Base-by-base conservation (phyloP, 176 grass and related monocot species). In the Avena atlantica region DNA sequence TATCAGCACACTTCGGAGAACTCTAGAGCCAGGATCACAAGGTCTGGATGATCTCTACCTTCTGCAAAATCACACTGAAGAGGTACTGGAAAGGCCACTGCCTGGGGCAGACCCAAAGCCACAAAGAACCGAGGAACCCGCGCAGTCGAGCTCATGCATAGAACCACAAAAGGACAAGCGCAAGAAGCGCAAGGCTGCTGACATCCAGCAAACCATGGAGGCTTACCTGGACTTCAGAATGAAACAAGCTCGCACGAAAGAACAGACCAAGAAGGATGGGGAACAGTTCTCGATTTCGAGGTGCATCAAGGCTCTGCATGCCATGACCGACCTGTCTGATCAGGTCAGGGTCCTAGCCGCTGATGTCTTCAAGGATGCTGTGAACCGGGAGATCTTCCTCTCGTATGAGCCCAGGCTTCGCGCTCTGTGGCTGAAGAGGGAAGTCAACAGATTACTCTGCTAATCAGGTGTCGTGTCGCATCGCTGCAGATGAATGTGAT, bases 321-420 rank as follows among this genome's bases (percentile, higher is more conserved):
- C 76, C 25, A 87, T 91, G 85, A 2, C 74, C 0, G 89, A 87
- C n/a, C 25, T 91, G 69, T 88, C 89, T 23, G 85, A 91, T 70
- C 75, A 91, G 27, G 40, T 88, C 68, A 91, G 84, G 81, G 19
- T 88, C 67, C 77, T 88, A 21, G 89, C 89, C 5, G 79, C 89
- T 60, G 85, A 91, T 85, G 85, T 91, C 69, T 88, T 91, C 69
- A 91, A 91, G 81, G 85, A 91, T 12, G 2, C 81, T 15, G 89
- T 79, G 37, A 91, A 88, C 76, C 40, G 89, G 53, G 85, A 91
- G 81, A 91, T 88, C 19, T 91, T 91, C n/a, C 81, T 91, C 37
- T 91, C 89, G 7, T 91, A 91, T 4, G 89, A 84, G 71, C 59
- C 68, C 3, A 91, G 81, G 81, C 81, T 91, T 49, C 81, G 89